These are phyloP conservation scores for Protomyces inouyei DNA, from an alignment of 1,139 yeast genomes.

Conservation along the genomic window DNA sequence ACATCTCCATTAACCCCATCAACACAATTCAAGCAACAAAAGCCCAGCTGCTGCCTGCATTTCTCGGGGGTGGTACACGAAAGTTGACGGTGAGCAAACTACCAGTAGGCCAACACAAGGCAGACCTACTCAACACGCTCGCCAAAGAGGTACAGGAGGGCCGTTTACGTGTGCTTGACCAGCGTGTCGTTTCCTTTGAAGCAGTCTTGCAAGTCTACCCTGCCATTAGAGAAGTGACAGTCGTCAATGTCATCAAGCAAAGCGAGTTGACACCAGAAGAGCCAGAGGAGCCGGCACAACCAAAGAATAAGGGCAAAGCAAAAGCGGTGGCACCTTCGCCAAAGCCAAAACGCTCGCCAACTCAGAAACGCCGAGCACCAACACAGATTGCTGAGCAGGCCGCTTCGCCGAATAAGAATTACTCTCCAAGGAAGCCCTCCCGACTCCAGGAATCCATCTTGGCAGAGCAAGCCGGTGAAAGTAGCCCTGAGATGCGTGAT, in stretches of 20 bases:
- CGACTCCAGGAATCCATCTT: constrained; percentile 8
- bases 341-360: not conserved
- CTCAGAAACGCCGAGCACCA: not conserved
- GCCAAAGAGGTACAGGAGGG: constrained; percentile 2
- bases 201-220: constrained; percentile 5
- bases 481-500: not conserved
- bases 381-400: not conserved
- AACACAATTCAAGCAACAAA: constrained; percentile 2
- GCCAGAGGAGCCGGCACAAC: not conserved
- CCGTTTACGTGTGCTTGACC: constrained; percentile 3
- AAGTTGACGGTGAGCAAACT: constrained; percentile 4
- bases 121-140: constrained; percentile 1
- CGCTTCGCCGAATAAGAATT: not conserved
- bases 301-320: constrained; percentile 7
- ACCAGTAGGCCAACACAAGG: constrained; percentile 1
- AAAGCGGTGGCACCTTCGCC: not conserved
- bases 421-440: constrained; percentile 16
- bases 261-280: constrained; percentile 21
- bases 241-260: constrained; percentile 20
- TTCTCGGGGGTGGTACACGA: constrained; percentile 21
- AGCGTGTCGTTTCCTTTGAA: constrained; percentile 3
- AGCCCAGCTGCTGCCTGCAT: constrained; percentile 13
- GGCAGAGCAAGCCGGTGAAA: not conserved
- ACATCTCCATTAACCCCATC: constrained; percentile 15
- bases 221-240: constrained; percentile 9